phyloP scores from a whole-genome alignment of 1,284 basidiomycete species.

The Moesziomyces aphidis region DNA sequence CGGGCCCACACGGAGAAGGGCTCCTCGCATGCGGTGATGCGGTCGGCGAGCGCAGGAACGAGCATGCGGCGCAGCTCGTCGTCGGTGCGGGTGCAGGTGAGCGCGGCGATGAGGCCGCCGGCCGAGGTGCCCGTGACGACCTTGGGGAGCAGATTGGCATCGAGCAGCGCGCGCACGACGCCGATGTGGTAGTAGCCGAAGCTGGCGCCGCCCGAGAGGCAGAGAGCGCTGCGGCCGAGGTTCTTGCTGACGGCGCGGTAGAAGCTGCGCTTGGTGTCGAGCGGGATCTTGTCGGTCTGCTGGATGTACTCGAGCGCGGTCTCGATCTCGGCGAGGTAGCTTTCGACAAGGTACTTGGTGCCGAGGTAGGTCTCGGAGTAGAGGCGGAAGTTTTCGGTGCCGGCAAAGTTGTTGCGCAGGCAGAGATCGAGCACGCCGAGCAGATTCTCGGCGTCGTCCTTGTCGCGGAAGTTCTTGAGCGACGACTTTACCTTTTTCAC shows the following conservation, averaged over 20 bases:
- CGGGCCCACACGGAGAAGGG: constrained; percentile 75
- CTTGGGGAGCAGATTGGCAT: constrained; percentile 85
- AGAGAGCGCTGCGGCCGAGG: constrained; percentile 88
- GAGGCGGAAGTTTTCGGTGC: constrained; percentile 86
- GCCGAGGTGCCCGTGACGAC: constrained; percentile 92
- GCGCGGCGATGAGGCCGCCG: constrained; percentile 78
- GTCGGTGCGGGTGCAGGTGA: constrained; percentile 88
- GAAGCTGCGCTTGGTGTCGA: constrained; percentile 91
- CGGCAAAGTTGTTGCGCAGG: constrained; percentile 92
- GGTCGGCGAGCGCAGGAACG: constrained; percentile 74
- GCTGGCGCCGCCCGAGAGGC: constrained; percentile 90
- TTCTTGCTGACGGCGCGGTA: constrained; percentile 90
- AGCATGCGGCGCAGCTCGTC: constrained; percentile 81
- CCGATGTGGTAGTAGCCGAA: constrained; percentile 92
- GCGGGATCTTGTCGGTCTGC: constrained; percentile 72
- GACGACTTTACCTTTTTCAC: constrained; percentile 62
- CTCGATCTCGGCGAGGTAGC: constrained; percentile 59
- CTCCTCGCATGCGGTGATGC: constrained; percentile 92
- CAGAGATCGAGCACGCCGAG: constrained; percentile 92
- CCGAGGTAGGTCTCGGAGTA: constrained; percentile 81
- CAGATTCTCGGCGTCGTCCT: constrained; percentile 77
- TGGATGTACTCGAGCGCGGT: constrained; percentile 51
- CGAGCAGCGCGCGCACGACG: constrained; percentile 90
- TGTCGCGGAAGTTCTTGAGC: constrained; percentile 76
- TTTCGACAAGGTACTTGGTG: constrained; percentile 62